Percentiles rank a stretch among this genome's conserved stretches.
These are phyloP conservation scores for Vitis riparia DNA, from an alignment of 164 flowering plant genomes.

Conservation along the genomic window DNA sequence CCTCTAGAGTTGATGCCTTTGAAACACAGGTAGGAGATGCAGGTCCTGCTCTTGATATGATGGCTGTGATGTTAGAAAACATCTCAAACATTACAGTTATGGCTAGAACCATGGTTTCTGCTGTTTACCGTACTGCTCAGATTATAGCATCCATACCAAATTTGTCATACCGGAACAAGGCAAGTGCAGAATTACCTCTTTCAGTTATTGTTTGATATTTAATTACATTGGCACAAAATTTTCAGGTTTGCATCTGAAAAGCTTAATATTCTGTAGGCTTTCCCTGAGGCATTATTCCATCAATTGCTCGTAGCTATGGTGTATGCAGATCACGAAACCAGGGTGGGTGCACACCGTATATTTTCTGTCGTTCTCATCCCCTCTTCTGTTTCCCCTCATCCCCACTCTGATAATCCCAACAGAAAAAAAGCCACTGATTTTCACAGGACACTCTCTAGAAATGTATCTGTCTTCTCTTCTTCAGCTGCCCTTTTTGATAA, in stretches of 20 bases:
- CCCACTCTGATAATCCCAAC: not conserved
- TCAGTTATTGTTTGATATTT: not conserved
- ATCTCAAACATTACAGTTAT: constrained; percentile 23
- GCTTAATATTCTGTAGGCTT: constrained; percentile 8
- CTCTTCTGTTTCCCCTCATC: constrained; percentile 19
- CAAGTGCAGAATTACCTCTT: not conserved
- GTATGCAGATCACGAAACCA: constrained; percentile 21
- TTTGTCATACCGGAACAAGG: constrained; percentile 23
- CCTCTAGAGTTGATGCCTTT: too few species aligned
- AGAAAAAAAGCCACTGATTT: constrained; percentile 1
- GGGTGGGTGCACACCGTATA: constrained; percentile 28
- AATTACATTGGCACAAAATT: not conserved
- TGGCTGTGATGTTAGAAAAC: constrained; percentile 29
- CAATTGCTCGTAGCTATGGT: constrained; percentile 26
- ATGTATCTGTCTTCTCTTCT: constrained; percentile 28
- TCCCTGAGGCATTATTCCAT: constrained; percentile 27
- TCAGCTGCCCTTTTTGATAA: constrained; percentile 26
- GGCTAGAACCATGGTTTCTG: constrained; percentile 20
- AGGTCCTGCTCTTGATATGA: constrained; percentile 19
- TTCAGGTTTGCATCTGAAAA: too few species aligned
- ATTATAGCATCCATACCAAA: constrained; percentile 25
- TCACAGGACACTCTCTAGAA: constrained; percentile 20
- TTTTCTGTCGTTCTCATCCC: constrained; percentile 26
- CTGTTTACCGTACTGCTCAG: constrained; percentile 27
- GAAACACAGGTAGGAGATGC: constrained; percentile 25